Percentiles rank a stretch among this genome's conserved stretches.
Conservation (phyloP, 2,329 filamentous ascomycete genomes). For the Calonectria henricotiae region DNA sequence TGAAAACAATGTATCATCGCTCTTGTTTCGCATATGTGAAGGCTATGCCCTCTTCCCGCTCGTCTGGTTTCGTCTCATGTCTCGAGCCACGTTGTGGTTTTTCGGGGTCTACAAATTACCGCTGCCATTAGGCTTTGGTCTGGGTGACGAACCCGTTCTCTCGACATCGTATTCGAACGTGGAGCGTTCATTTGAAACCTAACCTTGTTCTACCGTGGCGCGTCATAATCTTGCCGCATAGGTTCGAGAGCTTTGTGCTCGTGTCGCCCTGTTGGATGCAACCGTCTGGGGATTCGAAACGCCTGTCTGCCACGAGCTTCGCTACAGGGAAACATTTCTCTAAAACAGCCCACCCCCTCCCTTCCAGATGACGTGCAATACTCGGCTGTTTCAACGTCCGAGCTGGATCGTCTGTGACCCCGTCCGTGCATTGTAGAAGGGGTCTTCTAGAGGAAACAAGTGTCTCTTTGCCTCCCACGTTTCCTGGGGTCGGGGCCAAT, state of each 20-base stretch:
- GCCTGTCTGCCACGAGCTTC: neutral
- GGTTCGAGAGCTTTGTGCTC: neutral
- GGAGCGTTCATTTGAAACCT: slow-evolving; percentile 16
- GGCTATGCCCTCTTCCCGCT: neutral
- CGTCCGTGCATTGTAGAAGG: slow-evolving; percentile 23
- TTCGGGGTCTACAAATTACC: neutral
- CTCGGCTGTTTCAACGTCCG: slow-evolving; percentile 24
- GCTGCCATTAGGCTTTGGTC: slow-evolving; percentile 4
- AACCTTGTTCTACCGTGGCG: slow-evolving; percentile 20
- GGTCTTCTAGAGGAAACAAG: neutral
- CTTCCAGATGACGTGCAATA: slow-evolving; percentile 22
- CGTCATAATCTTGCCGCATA: neutral
- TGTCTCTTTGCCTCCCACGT: neutral
- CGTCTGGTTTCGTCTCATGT: slow-evolving; percentile 17
- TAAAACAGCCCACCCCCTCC: slow-evolving; percentile 7
- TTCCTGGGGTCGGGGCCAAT: neutral
- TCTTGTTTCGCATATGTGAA: slow-evolving; percentile 12
- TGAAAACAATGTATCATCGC: neutral
- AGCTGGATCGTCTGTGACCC: slow-evolving; percentile 25
- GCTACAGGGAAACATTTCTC: slow-evolving; percentile 4
- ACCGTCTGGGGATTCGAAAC: slow-evolving; percentile 20
- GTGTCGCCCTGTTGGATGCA: slow-evolving; percentile 2
- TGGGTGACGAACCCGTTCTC: slow-evolving; percentile 20
- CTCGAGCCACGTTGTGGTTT: neutral
- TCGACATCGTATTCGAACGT: slow-evolving; percentile 18